phyloP scores from a whole-genome alignment of 257 asterid species.

The Ballota nigra region DNA sequence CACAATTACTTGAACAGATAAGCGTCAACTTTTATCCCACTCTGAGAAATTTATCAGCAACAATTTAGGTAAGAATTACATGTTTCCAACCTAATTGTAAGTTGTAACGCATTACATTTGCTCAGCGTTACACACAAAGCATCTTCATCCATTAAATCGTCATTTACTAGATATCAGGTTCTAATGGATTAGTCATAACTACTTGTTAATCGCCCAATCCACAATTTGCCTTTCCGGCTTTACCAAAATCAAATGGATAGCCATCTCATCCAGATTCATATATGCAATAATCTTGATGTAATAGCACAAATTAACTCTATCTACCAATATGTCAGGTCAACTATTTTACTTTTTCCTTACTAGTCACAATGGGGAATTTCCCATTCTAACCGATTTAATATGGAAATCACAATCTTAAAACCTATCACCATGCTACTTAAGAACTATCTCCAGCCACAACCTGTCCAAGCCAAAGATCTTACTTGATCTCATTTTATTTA shows the following conservation, averaged over 20 bases:
- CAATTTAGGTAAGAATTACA: background rate
- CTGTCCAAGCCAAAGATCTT: background rate
- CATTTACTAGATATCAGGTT: background rate
- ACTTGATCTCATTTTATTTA: background rate
- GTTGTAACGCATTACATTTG: background rate
- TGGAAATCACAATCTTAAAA: background rate
- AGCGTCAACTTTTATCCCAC: background rate
- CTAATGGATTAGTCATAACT: background rate
- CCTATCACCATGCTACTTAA: background rate
- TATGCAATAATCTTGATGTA: background rate
- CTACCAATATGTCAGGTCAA: background rate
- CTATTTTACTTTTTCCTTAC: background rate
- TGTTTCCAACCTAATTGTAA: background rate
- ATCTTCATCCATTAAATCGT: constrained; percentile 15
- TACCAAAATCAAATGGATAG: constrained; percentile 13
- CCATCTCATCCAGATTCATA: background rate
- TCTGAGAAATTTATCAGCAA: background rate
- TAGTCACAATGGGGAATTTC: background rate
- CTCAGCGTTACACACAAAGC: constrained; percentile 5
- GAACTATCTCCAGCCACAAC: background rate
- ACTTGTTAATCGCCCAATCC: background rate
- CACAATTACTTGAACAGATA: too few relatives aligned
- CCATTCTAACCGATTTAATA: constrained; percentile 8
- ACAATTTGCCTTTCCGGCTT: background rate
- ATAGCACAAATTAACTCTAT: background rate